A percentile compares a stretch with the other conserved stretches of the same genome.
These are phyloP conservation scores for Panellus pusillus DNA, from an alignment of 768 basidiomycete genomes.

Conservation along the genomic window DNA sequence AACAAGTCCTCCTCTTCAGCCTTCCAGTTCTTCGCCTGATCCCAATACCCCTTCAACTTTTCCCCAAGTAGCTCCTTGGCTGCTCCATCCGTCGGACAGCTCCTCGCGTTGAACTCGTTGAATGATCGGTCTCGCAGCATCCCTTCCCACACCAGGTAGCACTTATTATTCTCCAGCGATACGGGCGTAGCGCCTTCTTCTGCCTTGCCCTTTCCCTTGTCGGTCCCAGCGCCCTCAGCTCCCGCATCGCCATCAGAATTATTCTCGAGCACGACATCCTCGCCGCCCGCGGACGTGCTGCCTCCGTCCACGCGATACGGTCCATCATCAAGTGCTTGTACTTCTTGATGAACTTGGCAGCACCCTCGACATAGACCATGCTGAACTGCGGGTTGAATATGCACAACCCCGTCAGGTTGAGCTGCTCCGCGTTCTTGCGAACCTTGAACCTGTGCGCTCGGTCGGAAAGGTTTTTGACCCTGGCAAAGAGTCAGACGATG, in stretches of 20 bases:
- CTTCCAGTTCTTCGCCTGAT: conserved; percentile 89
- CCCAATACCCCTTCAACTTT: conserved; percentile 90
- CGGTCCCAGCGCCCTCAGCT: conserved; percentile 27
- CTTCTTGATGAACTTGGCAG: conserved; percentile 76
- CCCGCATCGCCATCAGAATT: conserved; percentile 42
- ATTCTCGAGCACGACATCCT: conserved; percentile 68
- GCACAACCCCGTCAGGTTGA: conserved; percentile 83
- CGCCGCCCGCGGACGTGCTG: conserved; percentile 72
- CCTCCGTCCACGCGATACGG: conserved; percentile 93
- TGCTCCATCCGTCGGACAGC: conserved; percentile 78
- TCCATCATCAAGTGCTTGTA: conserved; percentile 86
- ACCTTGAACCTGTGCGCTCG: conserved; percentile 95
- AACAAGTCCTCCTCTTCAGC: conserved; percentile 77
- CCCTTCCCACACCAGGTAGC: conserved; percentile 93
- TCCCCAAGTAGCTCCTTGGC: conserved; percentile 87
- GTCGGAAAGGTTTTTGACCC: conserved; percentile 87
- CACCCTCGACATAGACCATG: conserved; percentile 93
- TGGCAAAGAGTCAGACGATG: conserved; percentile 29
- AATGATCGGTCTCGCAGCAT: conserved; percentile 81
- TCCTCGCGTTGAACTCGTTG: conserved; percentile 75
- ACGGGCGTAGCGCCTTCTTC: conserved; percentile 33
- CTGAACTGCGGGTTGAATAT: conserved; percentile 89
- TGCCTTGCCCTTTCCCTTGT: conserved; percentile 32
- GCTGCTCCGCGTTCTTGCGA: conserved; percentile 92
- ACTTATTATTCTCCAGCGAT: conserved; percentile 84